Evolutionary conservation across 139 green algal genomes (phyloP), one percentile per base, ranked within the genome.

Genomic region (Picochlorum sp.): DNA sequence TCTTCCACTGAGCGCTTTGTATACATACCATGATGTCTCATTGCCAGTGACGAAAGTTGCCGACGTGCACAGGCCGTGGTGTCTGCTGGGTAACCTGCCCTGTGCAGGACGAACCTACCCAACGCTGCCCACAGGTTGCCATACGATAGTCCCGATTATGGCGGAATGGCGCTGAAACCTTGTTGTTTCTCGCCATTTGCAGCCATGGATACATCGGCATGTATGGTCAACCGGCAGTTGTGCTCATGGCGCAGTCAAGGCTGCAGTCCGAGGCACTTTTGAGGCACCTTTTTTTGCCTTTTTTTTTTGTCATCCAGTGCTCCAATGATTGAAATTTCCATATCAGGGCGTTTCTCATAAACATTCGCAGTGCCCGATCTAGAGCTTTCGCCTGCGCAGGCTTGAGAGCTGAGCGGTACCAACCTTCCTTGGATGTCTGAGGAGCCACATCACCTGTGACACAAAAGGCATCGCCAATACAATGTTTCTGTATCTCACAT

Each of bases 381-480:
- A 87, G 81, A 87, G 81, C 81, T 81, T 87, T 87, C 81, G 70
- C 80, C 73, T 77, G 41, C 65, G 74, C 61, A 72, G 80, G 76
- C 67, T 87, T 83, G 81, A 87, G 81, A 81, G 81, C 81, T 87
- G 79, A 58, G 81, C 80, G 47, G 76, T 73, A 62, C n/a, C 49
- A 75, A 54, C 57, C 81, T 87, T 87, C 81, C 81, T 87, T 87
- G 81, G 81, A 87, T 87, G 81, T 86, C 79, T 87, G 81, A 87
- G 61, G 37, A 20, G 34, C 16, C 14, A 32, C 8, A n/a, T 15
- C 26, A 57, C 57, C 58, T 65, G 69, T 65, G 44, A 41, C 1
- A 41, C 34, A 41, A 41, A 41, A 14, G 34, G 2, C 34, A 41
- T 41, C 34, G 34, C 8, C 34, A 23, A 23, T 23, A 4, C 6